Evolutionary conservation across 371 early-diverging fungal species (phyloP).

Genomic region (Phascolomyces articulosus): DNA sequence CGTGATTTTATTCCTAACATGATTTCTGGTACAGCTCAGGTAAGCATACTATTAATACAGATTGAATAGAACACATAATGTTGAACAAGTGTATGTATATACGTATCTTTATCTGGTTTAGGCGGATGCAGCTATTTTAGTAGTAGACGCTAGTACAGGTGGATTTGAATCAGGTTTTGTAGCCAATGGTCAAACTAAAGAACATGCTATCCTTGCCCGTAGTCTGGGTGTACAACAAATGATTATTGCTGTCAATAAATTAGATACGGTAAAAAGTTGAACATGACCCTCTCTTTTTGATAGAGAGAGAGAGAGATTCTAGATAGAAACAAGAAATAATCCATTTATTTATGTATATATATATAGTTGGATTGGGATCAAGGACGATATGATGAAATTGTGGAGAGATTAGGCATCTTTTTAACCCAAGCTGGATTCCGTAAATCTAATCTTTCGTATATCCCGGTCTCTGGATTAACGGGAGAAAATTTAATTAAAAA

Average conservation of each 20-base stretch:
- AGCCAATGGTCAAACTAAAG: slow-evolving; percentile 96
- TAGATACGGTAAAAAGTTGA: slow-evolving; percentile 75
- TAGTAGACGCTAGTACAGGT: slow-evolving; percentile 90
- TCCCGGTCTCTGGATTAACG: slow-evolving; percentile 89
- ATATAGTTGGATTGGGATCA: slow-evolving; percentile 76
- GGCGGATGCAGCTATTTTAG: slow-evolving; percentile 96
- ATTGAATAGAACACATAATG: too few relatives aligned
- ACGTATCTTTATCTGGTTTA: not conserved
- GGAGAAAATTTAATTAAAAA: slow-evolving; percentile 80
- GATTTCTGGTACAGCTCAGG: slow-evolving; percentile 97
- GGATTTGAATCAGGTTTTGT: slow-evolving; percentile 99
- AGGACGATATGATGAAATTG: slow-evolving; percentile 76
- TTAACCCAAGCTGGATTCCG: slow-evolving; percentile 78
- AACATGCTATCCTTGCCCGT: slow-evolving; percentile 90
- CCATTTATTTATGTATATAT: not conserved
- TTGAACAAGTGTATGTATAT: too few relatives aligned
- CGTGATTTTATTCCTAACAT: slow-evolving; percentile 99
- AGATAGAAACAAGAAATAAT: too few relatives aligned
- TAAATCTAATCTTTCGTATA: slow-evolving; percentile 68
- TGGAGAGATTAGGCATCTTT: slow-evolving; percentile 65
- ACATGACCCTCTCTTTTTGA: too few relatives aligned
- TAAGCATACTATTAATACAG: not conserved
- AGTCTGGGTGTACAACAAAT: slow-evolving; percentile 89
- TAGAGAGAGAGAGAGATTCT: too few relatives aligned
- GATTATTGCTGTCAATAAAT: slow-evolving; percentile 92